Evolutionary conservation across 257 asterid genomes (phyloP), one percentile per base, ranked within the genome.

Genomic region (Fraxinus anomala): DNA sequence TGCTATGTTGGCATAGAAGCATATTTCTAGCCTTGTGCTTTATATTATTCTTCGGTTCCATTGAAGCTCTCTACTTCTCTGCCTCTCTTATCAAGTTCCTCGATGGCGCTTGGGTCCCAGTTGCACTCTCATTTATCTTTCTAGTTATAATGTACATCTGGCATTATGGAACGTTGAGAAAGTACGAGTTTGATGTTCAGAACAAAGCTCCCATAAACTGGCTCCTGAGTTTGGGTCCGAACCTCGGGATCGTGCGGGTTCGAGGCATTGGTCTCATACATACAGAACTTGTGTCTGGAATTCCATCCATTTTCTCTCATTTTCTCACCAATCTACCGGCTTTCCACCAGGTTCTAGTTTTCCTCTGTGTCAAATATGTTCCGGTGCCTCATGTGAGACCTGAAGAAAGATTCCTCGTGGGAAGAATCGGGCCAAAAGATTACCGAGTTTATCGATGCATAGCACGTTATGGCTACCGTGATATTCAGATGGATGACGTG

Each of bases 41-140:
- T 82, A 87, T 90, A 63, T 78, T 91, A 80, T 85, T 95, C 93
- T 95, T 95, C 56, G 99, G 99, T 17, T 90, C 92, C n/a, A 79
- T 95, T 19, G 99, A 95, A 81, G 98, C 90, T 1, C 99, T 95
- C 80, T 95, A 91, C 89, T 95, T 95, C 89, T 92, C 99, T 0
- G 96, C 99, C 49, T 95, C 99, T 47, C 89, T 95, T 26, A 92
- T 91, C 86, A 95, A 95, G 83, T 95, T 95, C 87, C 90, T 67
- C 2, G 99, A 95, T n/a, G 99, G 99, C 21, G 98, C 99, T 1
- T 95, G 99, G 99, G 99, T 95, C 70, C 98, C 99, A 0, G 61
- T 92, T 21, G 97, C 90, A 0, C 92, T 95, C 21, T 92, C 99
- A 0, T 79, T 92, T 30, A 83, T 90, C 69, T 90, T 92, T 77